Evolutionary conservation across 257 asterid species (phyloP).

Genomic region (Solanum chilense): DNA sequence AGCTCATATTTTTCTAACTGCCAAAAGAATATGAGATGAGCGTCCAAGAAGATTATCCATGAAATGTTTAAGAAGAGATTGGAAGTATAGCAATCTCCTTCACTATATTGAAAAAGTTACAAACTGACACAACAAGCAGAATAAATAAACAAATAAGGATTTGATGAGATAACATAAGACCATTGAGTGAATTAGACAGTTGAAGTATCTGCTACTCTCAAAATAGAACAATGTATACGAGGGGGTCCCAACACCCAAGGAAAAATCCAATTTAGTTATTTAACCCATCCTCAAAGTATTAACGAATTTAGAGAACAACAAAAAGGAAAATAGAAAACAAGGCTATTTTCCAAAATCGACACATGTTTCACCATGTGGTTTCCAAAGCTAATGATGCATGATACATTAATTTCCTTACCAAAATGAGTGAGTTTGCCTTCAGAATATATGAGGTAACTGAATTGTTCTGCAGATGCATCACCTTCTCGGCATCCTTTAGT

Average conservation of each 20-base stretch:
- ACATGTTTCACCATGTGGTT: background rate
- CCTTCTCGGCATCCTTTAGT: conserved; percentile 84
- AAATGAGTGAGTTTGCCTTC: conserved; percentile 81
- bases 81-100: background rate
- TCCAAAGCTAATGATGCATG: background rate
- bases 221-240: background rate
- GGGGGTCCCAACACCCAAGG: background rate
- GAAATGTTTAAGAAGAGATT: background rate
- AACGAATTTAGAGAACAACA: background rate
- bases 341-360: background rate
- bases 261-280: background rate
- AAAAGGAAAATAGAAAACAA: background rate
- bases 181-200: background rate
- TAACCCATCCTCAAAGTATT: background rate
- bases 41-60: background rate
- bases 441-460: conserved; percentile 46
- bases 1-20: conserved; percentile 83
- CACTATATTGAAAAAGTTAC: background rate
- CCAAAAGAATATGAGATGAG: conserved; percentile 7
- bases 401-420: conserved; percentile 39
- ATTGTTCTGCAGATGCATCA: conserved; percentile 38
- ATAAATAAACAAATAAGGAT: background rate
- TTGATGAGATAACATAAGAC: background rate
- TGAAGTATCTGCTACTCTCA: background rate
- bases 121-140: background rate